Evolutionary conservation across 163 green algal genomes (phyloP), one percentile per base, ranked within the genome.

Genomic region (Scenedesmus sp.): DNA sequence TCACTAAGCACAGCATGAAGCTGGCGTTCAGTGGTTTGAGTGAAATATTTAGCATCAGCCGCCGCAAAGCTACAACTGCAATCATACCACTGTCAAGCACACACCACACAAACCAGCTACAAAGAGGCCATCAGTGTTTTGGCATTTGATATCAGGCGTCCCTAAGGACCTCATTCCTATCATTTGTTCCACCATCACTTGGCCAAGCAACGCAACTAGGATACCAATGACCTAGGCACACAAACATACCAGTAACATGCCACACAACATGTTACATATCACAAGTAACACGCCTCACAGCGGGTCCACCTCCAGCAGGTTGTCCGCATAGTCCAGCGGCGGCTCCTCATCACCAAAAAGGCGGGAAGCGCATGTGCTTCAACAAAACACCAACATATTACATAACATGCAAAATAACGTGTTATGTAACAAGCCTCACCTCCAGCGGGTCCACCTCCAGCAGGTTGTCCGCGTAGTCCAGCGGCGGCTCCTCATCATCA

Each of bases 291-390:
- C 20, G 12, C 10, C 99, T 99, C n/a, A 97, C 96, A 99, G 94
- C 0, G 98, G 98, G 85, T 99, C 98, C 59, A 99, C 96, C 81
- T 98, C 97, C 92, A 97, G 95, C 82, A 99, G 93, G 94, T 99
- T 99, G 93, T 99, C 98, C 26, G 98, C 97, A 93, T 99, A 99
- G 95, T 99, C 98, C 66, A 99, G 95, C 10, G 98, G 98, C 57
- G 95, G 95, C 94, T 97, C 95, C 92, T 99, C 98, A 93, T 99
- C 98, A 87, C 99, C 98, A 94, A 99, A 99, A 52, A n/a, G 98
- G 98, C 81, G 98, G 98, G 95, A 99, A 99, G 76, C 98, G 97
- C 98, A 99, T 99, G 91, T 98, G 97, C 97, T 99, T 99, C 95
- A 99, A 99, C 34, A 46, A n/a, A n/a, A n/a, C n/a, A n/a, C n/a